Evolutionary conservation across 192 early-diverging fungal genomes (phyloP).

Genomic region (Backusella mclennaniae): DNA sequence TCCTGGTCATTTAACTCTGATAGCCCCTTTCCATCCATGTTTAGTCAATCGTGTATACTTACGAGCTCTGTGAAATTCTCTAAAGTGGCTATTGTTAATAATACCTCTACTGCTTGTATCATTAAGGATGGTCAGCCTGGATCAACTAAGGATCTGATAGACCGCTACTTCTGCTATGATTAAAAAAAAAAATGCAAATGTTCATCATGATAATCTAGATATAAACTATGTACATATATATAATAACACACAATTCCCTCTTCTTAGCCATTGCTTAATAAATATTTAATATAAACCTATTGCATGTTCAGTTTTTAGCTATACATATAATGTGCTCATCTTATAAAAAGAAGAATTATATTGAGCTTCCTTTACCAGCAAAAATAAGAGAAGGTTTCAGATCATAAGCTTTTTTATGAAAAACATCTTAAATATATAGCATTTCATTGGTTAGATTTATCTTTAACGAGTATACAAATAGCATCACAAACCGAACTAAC

Average conservation of each 20-base stretch:
- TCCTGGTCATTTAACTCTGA: not conserved
- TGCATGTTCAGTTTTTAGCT: not conserved
- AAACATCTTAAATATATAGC: no score
- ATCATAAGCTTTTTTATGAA: no score
- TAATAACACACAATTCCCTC: not conserved
- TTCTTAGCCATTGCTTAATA: not conserved
- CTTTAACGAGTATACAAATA: not conserved
- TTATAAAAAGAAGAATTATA: not conserved
- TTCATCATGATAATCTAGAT: not conserved
- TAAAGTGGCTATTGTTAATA: slow-evolving; percentile 6
- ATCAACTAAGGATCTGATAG: not conserved
- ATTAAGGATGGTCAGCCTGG: not conserved
- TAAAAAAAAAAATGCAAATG: not conserved
- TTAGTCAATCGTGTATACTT: not conserved
- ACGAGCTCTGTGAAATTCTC: slow-evolving; percentile 9
- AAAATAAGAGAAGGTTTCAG: no score
- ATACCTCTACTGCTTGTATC: not conserved
- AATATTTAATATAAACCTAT: not conserved
- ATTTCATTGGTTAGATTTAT: not conserved
- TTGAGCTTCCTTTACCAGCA: no score
- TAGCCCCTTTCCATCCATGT: slow-evolving; percentile 9
- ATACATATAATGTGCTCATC: not conserved
- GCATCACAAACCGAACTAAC: not conserved
- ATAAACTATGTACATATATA: not conserved
- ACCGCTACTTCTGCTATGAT: not conserved